phyloP scores from a whole-genome alignment of 23 red algal genomes.

The Pyropia haitanensis region DNA sequence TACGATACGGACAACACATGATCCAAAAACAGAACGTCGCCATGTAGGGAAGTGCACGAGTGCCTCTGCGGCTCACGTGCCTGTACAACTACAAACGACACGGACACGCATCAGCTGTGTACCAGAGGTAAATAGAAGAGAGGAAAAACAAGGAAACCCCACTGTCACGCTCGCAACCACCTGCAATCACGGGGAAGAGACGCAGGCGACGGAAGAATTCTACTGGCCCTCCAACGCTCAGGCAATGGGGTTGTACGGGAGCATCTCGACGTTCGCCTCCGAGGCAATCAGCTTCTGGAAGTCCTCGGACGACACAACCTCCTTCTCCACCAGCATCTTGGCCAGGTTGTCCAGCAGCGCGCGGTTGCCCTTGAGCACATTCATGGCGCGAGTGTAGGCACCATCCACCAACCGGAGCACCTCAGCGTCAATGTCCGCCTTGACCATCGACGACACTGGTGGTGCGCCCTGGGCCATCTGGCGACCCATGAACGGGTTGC shows the following conservation, averaged over 20 bases:
- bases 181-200: no score
- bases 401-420: constrained; percentile 80
- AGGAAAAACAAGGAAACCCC: no score
- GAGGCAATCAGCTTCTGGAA: constrained; percentile 79
- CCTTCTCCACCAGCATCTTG: constrained; percentile 78
- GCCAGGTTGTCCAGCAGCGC: constrained; percentile 77
- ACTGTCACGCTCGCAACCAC: no score
- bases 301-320: constrained; percentile 85
- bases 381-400: constrained; percentile 77
- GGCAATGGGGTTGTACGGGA: constrained; percentile 44
- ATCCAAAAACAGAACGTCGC: no score
- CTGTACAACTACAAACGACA: no score
- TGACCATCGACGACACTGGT: constrained; percentile 44
- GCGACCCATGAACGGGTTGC: constrained; percentile 92
- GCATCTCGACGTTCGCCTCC: constrained; percentile 77
- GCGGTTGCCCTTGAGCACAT: constrained; percentile 61
- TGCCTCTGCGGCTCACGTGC: no score
- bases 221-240: no score
- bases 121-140: no score
- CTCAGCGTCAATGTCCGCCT: constrained; percentile 70
- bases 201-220: no score
- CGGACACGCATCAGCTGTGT: no score
- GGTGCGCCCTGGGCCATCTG: constrained; percentile 66
- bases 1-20: no score
- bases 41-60: no score